These are phyloP conservation scores for Penicillium sp. DNA, from an alignment of 2,329 filamentous ascomycete species.

Conservation along the genomic window DNA sequence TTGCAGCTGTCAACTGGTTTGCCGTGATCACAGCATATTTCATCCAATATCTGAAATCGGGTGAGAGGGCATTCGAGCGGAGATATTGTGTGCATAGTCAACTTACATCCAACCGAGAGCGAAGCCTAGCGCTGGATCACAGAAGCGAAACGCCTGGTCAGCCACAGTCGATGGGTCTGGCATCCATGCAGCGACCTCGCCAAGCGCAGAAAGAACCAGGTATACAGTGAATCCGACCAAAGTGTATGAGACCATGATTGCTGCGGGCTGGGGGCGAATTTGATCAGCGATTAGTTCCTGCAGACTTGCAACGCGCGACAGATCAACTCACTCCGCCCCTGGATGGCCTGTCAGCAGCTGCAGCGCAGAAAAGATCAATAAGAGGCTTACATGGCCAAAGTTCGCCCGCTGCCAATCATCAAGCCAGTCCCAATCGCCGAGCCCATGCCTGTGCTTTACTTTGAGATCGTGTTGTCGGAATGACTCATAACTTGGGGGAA, in stretches of 20 bases:
- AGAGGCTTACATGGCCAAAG: conserved; percentile 23
- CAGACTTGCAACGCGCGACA: not conserved
- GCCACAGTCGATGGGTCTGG: conserved; percentile 70
- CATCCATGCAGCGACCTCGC: conserved; percentile 76
- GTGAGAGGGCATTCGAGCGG: not conserved
- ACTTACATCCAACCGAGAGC: conserved; percentile 63
- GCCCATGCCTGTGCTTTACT: conserved; percentile 21
- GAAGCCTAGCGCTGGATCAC: conserved; percentile 73
- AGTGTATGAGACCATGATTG: conserved; percentile 34
- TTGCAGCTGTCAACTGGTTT: conserved; percentile 72
- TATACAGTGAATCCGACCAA: conserved; percentile 54
- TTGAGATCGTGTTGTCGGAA: not conserved
- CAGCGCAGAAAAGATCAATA: not conserved
- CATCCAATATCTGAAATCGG: conserved; percentile 47
- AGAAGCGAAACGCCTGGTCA: conserved; percentile 70
- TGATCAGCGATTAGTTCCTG: not conserved
- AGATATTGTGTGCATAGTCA: not conserved
- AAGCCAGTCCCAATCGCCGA: conserved; percentile 28
- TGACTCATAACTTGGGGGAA: not conserved
- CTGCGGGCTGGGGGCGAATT: conserved; percentile 22
- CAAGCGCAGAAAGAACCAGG: conserved; percentile 69
- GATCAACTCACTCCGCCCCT: conserved; percentile 25
- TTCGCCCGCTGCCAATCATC: conserved; percentile 26
- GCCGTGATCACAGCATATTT: conserved; percentile 80
- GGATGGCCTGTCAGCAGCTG: conserved; percentile 1